A percentile compares a stretch with the other conserved stretches of the same genome.
These are phyloP conservation scores for Cokeromyces recurvatus DNA, from an alignment of 371 early-diverging fungal species.

Conservation along the genomic window DNA sequence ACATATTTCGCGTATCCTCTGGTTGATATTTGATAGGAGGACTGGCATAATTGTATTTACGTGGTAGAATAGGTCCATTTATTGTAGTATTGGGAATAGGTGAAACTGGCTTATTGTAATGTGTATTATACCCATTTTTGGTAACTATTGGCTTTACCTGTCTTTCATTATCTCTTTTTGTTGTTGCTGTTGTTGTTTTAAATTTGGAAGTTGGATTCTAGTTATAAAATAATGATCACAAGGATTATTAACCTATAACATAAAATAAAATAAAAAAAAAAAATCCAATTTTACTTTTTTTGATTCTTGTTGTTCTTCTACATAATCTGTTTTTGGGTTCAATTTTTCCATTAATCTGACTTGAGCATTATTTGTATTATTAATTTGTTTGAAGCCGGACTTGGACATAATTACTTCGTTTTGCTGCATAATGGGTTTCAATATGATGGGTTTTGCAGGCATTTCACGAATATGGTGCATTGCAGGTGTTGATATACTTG, in stretches of 20 bases:
- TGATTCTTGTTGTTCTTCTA: background rate
- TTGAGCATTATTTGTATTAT: constrained; percentile 12
- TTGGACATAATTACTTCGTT: too few relatives aligned
- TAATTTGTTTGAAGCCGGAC: background rate
- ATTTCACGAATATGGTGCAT: constrained; percentile 13
- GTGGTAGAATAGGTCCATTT: background rate
- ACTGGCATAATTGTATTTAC: constrained; percentile 1
- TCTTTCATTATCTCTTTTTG: too few relatives aligned
- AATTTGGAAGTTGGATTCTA: too few relatives aligned
- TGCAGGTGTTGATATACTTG: constrained; percentile 28
- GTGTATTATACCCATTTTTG: background rate
- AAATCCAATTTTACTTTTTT: too few relatives aligned
- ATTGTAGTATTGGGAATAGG: constrained; percentile 3
- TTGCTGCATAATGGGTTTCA: background rate
- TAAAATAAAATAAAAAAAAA: too few relatives aligned
- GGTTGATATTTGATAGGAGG: constrained; percentile 1
- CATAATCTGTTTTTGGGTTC: constrained; percentile 4
- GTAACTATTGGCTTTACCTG: too few relatives aligned
- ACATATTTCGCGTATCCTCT: background rate
- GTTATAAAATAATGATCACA: too few relatives aligned
- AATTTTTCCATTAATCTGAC: constrained; percentile 17
- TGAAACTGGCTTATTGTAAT: background rate
- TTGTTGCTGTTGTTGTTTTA: too few relatives aligned
- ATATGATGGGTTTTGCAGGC: constrained; percentile 8
- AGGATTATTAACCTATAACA: too few relatives aligned